Base-by-base conservation (phyloP, 352 stramenopile genomes). In the Globisporangium carolinianum region DNA sequence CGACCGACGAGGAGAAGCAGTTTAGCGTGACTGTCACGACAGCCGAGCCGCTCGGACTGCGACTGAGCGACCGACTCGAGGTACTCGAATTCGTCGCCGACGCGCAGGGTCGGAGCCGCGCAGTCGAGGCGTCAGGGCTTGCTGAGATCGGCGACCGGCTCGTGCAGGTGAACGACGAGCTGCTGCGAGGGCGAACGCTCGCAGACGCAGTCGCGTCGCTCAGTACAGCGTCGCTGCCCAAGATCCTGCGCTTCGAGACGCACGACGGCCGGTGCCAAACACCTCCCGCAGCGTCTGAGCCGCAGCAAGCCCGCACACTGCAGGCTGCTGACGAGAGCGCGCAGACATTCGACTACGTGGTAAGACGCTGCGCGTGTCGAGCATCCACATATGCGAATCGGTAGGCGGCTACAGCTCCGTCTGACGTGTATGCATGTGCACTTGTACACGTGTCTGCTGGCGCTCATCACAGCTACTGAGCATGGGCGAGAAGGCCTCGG, bases 131-230 rank as follows among this genome's bases (percentile, higher is more conserved):
- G 32, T 84, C 73, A 0, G 77, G 74, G 1, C 58, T 88, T 14
- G 79, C 79, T 0, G 74, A 88, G 75, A 78, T 91, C n/a, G 75
- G 82, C 2, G 82, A 91, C 48, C 70, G 62, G 3, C 68, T 91
- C 10, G 46, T 87, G 6, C 60, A 61, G 3, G 73, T 91, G 15
- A 88, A 91, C 50, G 69, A 79, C n/a, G 53, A 71, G 35, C 73
- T 57, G 0, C 62, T 87, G 10, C 54, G 70, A 5, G 67, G 50
- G 2, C 59, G 70, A 11, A 63, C 65, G 3, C 67, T 92, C 37
- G 59, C 63, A 6, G 63, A 62, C 6, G 75, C 73, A 2, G 70
- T 92, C 9, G 47, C 53, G 18, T 63, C 62, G 62, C 66, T 92
- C 8, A 51, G 69, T 48, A 49, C 54, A 0, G 79, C 77, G 1